These are phyloP conservation scores for Monosporozyma servazzii DNA, from an alignment of 805 yeast species.

Conservation along the genomic window DNA sequence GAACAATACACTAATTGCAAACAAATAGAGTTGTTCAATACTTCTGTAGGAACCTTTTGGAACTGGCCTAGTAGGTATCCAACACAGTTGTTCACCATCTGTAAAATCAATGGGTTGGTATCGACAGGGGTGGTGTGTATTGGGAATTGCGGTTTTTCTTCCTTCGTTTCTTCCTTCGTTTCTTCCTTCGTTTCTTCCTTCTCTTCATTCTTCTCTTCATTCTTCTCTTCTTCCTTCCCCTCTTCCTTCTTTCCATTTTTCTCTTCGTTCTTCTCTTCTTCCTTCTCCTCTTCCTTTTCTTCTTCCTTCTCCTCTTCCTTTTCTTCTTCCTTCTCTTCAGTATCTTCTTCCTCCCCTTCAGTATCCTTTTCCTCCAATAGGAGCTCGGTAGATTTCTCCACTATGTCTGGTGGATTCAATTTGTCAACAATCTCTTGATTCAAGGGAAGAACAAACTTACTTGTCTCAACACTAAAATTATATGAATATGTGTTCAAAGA, in stretches of 20 bases:
- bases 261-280: not conserved
- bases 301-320: not conserved
- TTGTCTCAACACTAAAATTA: constrained; percentile 9
- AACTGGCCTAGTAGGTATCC: constrained; percentile 23
- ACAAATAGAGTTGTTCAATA: constrained; percentile 53
- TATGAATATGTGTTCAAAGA: constrained; percentile 21
- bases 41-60: not conserved
- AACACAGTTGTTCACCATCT: constrained; percentile 28
- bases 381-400: not conserved
- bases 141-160: not conserved
- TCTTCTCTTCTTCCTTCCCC: not conserved
- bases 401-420: not conserved
- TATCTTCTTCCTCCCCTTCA: not conserved
- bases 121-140: not conserved
- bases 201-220: not conserved
- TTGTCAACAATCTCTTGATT: not conserved
- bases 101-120: constrained; percentile 27
- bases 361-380: not conserved
- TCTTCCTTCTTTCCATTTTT: not conserved
- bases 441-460: constrained; percentile 10
- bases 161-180: not conserved
- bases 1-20: constrained; percentile 83
- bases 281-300: not conserved
- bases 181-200: not conserved
- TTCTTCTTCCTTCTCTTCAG: not conserved